Evolutionary conservation across 2,329 filamentous ascomycete species (phyloP).

Genomic region (Colletotrichum tanaceti): DNA sequence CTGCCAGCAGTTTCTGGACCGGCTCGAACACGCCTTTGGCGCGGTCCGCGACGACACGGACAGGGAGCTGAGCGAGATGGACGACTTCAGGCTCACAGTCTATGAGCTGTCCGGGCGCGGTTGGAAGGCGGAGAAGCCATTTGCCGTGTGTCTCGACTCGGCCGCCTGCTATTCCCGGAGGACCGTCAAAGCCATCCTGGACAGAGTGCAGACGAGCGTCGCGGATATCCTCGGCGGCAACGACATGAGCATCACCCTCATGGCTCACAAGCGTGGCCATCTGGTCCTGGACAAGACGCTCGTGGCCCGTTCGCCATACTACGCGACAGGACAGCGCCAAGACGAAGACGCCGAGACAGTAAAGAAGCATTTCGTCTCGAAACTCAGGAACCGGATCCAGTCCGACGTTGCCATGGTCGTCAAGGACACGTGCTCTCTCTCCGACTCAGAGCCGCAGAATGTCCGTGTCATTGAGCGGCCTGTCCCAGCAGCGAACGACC

Average conservation of each 20-base stretch:
- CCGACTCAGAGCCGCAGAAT: constrained; percentile 46
- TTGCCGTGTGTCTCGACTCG: constrained; percentile 57
- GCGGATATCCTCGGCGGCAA: constrained; percentile 60
- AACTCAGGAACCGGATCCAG: constrained; percentile 59
- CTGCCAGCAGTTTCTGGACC: constrained; percentile 57
- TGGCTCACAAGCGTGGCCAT: constrained; percentile 64
- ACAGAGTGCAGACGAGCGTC: constrained; percentile 63
- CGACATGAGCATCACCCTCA: constrained; percentile 60
- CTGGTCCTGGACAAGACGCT: constrained; percentile 63
- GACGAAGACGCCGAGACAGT: constrained; percentile 52
- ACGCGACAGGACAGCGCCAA: constrained; percentile 39
- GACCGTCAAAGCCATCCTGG: constrained; percentile 61
- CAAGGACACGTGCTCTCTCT: constrained; percentile 62
- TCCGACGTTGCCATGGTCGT: constrained; percentile 62
- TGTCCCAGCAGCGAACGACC: constrained; percentile 35
- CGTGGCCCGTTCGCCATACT: constrained; percentile 47
- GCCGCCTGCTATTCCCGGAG: constrained; percentile 56
- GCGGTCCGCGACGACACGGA: constrained; percentile 56
- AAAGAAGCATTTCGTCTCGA: constrained; percentile 52
- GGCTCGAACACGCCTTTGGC: constrained; percentile 52
- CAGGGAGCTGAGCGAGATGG: constrained; percentile 52
- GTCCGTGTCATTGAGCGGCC: constrained; percentile 38
- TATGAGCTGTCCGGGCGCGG: constrained; percentile 58
- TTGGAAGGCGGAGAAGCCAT: constrained; percentile 61
- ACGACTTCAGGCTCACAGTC: constrained; percentile 63